Evolutionary conservation across 805 yeast genomes (phyloP).

Genomic region (Metschnikowia henanensis): DNA sequence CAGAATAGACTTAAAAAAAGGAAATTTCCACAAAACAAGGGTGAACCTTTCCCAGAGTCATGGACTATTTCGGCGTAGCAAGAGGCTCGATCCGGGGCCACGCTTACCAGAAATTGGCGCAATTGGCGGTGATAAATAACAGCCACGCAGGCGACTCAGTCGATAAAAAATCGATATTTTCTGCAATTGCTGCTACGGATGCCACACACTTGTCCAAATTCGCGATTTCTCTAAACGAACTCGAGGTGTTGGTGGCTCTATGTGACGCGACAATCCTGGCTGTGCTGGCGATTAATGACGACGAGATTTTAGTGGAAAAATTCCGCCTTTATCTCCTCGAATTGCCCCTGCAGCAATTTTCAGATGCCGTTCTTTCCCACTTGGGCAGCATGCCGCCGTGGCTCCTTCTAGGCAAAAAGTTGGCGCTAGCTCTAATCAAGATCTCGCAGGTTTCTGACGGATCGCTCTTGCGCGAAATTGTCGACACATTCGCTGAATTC

Average conservation of each 20-base stretch:
- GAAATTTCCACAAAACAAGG: too few relatives aligned
- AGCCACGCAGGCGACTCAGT: background rate
- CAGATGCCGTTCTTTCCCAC: slow-evolving; percentile 33
- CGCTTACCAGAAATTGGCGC: slow-evolving; percentile 39
- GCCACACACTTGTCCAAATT: slow-evolving; percentile 18
- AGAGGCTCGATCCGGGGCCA: slow-evolving; percentile 41
- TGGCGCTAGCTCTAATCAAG: slow-evolving; percentile 34
- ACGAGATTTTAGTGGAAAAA: slow-evolving; percentile 42
- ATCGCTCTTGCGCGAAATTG: slow-evolving; percentile 23
- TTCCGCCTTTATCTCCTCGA: slow-evolving; percentile 48
- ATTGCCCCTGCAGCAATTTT: slow-evolving; percentile 45
- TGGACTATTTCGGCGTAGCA: slow-evolving; percentile 41
- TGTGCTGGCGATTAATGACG: slow-evolving; percentile 37
- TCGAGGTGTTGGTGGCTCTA: slow-evolving; percentile 57
- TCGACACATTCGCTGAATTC: slow-evolving; percentile 30
- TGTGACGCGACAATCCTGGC: slow-evolving; percentile 28
- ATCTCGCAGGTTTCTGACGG: slow-evolving; percentile 28
- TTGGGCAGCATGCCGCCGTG: slow-evolving; percentile 32
- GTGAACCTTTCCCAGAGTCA: slow-evolving; percentile 9
- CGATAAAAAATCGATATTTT: background rate
- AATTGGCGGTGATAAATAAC: slow-evolving; percentile 21
- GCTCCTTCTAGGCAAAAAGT: slow-evolving; percentile 32
- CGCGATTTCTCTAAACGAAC: slow-evolving; percentile 51
- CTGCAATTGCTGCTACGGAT: background rate
- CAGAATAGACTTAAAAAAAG: too few relatives aligned